Evolutionary conservation across 1,139 yeast genomes (phyloP).

Genomic region (Hansenula lynferdii): DNA sequence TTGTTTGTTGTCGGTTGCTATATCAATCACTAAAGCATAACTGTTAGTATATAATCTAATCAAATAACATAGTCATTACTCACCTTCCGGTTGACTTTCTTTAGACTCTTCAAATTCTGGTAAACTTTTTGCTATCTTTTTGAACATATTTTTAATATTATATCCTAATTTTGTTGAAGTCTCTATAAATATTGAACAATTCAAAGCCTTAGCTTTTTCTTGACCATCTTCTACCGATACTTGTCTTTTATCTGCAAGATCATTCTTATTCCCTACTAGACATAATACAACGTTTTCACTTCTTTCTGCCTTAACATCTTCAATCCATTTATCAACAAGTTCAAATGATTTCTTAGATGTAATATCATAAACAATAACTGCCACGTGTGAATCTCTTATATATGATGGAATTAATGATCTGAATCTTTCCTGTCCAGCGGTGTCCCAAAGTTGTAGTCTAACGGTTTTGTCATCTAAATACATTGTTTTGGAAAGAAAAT

Average conservation of each 20-base stretch:
- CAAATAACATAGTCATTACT: constrained; percentile 12
- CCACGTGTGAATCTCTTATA: constrained; percentile 95
- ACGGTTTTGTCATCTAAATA: constrained; percentile 72
- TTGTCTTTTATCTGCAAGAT: constrained; percentile 58
- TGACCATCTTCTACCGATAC: constrained; percentile 82
- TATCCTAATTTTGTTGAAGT: constrained; percentile 95
- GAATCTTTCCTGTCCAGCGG: constrained; percentile 99
- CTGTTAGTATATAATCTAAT: constrained; percentile 9
- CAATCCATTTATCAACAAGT: constrained; percentile 74
- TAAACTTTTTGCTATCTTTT: constrained; percentile 83
- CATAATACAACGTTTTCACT: constrained; percentile 65
- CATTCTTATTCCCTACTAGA: constrained; percentile 80
- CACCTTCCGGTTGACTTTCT: constrained; percentile 35
- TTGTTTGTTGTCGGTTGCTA: constrained; percentile 14
- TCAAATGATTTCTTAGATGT: constrained; percentile 83
- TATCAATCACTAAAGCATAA: constrained; percentile 16
- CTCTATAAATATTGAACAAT: constrained; percentile 80
- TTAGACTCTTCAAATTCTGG: constrained; percentile 70
- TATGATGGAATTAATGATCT: constrained; percentile 92
- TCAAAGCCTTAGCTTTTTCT: constrained; percentile 68
- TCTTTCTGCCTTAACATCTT: constrained; percentile 74
- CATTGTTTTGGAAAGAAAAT: constrained; percentile 86
- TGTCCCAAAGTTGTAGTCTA: constrained; percentile 85
- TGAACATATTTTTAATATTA: constrained; percentile 84
- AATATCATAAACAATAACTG: constrained; percentile 92